Evolutionary conservation across 2,329 filamentous ascomycete species (phyloP).

Genomic region (Didymosphaeria variabile): DNA sequence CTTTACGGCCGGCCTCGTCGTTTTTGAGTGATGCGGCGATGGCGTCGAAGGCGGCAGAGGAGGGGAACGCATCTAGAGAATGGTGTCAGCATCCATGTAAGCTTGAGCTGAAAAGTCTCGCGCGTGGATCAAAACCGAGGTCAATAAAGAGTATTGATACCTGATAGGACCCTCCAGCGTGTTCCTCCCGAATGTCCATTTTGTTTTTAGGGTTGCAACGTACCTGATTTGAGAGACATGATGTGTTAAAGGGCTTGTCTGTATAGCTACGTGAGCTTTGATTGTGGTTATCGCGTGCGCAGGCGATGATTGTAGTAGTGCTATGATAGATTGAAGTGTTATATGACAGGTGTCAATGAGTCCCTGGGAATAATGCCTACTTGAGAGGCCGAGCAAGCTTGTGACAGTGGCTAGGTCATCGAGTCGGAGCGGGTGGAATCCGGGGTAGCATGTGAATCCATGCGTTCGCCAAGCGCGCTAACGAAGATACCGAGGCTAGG

Average conservation of each 20-base stretch:
- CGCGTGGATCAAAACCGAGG: not conserved
- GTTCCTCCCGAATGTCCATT: not conserved
- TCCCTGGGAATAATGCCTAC: constrained; percentile 16
- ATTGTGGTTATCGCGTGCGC: constrained; percentile 3
- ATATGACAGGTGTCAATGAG: not conserved
- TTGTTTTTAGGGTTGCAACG: constrained; percentile 12
- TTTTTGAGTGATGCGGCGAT: constrained; percentile 77
- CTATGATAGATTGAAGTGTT: not conserved
- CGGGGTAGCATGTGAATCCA: constrained; percentile 31
- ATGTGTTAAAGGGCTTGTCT: constrained; percentile 14
- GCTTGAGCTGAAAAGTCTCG: not conserved
- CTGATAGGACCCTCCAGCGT: not conserved
- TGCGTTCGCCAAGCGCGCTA: constrained; percentile 17
- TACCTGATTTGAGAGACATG: constrained; percentile 47
- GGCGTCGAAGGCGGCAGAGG: constrained; percentile 88
- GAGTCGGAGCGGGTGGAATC: constrained; percentile 21
- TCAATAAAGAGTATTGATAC: not conserved
- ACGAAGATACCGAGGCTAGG: constrained; percentile 25
- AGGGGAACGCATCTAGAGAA: constrained; percentile 72
- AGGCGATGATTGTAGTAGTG: not conserved
- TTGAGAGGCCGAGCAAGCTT: constrained; percentile 17
- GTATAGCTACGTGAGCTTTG: not conserved
- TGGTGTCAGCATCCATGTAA: not conserved
- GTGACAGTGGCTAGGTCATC: constrained; percentile 15
- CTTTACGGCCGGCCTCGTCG: constrained; percentile 78